Conservation (phyloP, 2,329 filamentous ascomycete species). For the Cladosporium sp. region DNA sequence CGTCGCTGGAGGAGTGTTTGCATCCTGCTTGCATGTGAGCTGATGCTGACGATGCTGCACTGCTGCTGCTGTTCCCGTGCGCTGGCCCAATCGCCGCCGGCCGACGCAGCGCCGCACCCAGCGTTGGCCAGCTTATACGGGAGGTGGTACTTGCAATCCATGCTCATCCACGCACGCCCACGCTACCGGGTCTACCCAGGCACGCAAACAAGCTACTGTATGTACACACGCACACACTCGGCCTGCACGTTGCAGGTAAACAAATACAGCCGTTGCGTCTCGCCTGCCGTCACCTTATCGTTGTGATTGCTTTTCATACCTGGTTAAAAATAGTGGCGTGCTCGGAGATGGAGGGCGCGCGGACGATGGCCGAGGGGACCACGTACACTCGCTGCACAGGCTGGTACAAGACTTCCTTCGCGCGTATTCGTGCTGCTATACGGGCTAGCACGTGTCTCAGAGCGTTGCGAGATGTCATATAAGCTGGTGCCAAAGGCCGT, state of each 20-base stretch:
- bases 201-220: background rate
- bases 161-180: background rate
- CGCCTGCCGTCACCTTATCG: background rate
- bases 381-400: background rate
- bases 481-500: background rate
- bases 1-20: background rate
- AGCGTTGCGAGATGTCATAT: slow-evolving; percentile 3
- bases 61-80: slow-evolving; percentile 1
- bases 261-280: background rate
- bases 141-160: background rate
- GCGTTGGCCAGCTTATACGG: background rate
- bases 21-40: slow-evolving; percentile 10
- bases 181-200: background rate
- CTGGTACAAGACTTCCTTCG: slow-evolving; percentile 1
- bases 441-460: slow-evolving; percentile 10
- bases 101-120: background rate
- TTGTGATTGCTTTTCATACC: too few species aligned
- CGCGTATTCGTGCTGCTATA: background rate
- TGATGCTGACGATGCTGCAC: background rate
- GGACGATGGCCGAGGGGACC: background rate
- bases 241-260: background rate
- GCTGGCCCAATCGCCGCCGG: slow-evolving; percentile 1
- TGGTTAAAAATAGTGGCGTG: background rate
- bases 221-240: background rate
- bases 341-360: background rate